Base-by-base conservation (phyloP, 805 yeast species). In the Wickerhamomyces strasburgensis region DNA sequence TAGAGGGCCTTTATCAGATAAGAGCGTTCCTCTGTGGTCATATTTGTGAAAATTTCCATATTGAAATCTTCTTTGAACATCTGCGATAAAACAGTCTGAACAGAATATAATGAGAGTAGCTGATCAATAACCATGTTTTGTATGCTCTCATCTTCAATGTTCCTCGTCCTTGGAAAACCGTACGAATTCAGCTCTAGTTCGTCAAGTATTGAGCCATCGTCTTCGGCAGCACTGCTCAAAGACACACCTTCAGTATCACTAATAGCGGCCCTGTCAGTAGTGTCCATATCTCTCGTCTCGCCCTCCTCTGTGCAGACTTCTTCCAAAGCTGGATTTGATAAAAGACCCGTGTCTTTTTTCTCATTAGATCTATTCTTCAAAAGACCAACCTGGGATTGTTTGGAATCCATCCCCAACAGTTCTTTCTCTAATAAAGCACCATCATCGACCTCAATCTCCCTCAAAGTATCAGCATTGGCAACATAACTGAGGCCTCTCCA, bases 401-500 rank as follows among this genome's bases (percentile, higher is more conserved):
- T 19, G 9, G 19, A 18, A 16, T 15, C 23, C 13, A 15, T 29
- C 33, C n/a, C 19, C 33, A 24, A 25, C 14, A n/a, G n/a, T n/a
- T n/a, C n/a, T n/a, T n/a, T n/a, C n/a, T n/a, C n/a, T n/a, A n/a
- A n/a, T n/a, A n/a, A n/a, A n/a, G n/a, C n/a, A n/a, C n/a, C n/a
- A n/a, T n/a, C n/a, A n/a, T n/a, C n/a, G n/a, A n/a, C n/a, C n/a
- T n/a, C n/a, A n/a, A n/a, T n/a, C n/a, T n/a, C n/a, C n/a, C n/a
- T n/a, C n/a, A n/a, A n/a, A n/a, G n/a, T 14, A 17, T 37, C 39
- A 5, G 28, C 8, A n/a, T 26, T 37, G 3, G 49, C 35, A n/a
- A 53, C 25, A 6, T 55, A 45, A 5, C 50, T 43, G 24, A 60
- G 28, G 0, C 64, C 54, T 23, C 61, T 48, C 44, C 59, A 61